Conservation (phyloP, 306 rosid species). For the Fagus crenata region DNA sequence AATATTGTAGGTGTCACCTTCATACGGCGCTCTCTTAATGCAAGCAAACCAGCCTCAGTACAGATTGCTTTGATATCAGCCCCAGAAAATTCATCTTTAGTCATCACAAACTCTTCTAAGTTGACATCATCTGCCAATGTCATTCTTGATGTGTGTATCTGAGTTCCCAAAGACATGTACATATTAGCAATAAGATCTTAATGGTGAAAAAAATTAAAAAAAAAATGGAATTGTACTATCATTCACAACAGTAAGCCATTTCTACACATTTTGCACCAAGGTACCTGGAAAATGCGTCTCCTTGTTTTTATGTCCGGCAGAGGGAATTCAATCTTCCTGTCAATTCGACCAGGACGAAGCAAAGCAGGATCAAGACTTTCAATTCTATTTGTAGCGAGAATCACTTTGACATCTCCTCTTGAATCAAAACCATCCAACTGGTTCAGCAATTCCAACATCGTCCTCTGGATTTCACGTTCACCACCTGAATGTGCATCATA, state of each 20-base stretch:
- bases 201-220: background rate
- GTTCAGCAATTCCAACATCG: conserved; percentile 60
- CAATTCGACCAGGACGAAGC: conserved; percentile 66
- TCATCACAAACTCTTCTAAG: conserved; percentile 64
- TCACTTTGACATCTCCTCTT: conserved; percentile 66
- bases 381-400: conserved; percentile 58
- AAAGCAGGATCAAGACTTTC: conserved; percentile 68
- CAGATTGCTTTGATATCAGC: conserved; percentile 68
- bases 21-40: conserved; percentile 62
- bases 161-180: background rate
- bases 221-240: background rate
- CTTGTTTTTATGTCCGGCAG: conserved; percentile 65
- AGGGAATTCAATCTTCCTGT: conserved; percentile 59
- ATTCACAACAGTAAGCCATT: background rate
- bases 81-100: conserved; percentile 66
- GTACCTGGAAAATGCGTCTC: conserved; percentile 62
- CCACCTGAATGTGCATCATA: conserved; percentile 70
- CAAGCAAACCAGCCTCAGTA: conserved; percentile 63
- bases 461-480: conserved; percentile 62
- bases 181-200: background rate
- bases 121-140: conserved; percentile 66
- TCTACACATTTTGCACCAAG: background rate
- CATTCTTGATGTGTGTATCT: conserved; percentile 62
- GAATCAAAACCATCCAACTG: conserved; percentile 65
- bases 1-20: conserved; percentile 34